Conservation (phyloP, 495 filamentous ascomycete genomes). For the Tuber microsphaerosporum region DNA sequence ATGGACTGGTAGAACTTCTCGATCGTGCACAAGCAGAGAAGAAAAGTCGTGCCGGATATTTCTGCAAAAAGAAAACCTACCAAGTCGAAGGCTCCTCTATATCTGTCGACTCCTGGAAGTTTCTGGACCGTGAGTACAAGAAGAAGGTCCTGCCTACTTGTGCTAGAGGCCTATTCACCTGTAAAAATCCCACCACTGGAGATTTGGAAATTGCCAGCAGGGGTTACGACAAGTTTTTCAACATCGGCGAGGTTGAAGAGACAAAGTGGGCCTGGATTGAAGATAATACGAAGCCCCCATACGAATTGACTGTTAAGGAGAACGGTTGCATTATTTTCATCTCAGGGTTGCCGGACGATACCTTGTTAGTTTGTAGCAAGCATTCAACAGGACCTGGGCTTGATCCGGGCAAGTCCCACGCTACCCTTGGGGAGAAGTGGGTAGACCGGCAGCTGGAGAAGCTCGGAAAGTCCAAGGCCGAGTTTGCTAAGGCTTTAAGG, state of each 20-base stretch:
- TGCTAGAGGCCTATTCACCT: slow-evolving; percentile 87
- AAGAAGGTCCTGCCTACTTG: slow-evolving; percentile 74
- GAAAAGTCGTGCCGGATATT: not conserved
- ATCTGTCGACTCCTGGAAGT: slow-evolving; percentile 80
- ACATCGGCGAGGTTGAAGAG: slow-evolving; percentile 65
- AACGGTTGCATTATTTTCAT: slow-evolving; percentile 99
- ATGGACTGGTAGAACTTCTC: slow-evolving; percentile 47
- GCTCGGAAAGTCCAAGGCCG: slow-evolving; percentile 65
- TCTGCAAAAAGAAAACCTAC: slow-evolving; percentile 66
- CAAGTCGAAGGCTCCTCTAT: slow-evolving; percentile 54
- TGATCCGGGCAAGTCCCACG: slow-evolving; percentile 69
- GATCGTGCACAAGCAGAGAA: slow-evolving; percentile 27
- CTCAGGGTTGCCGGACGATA: slow-evolving; percentile 77
- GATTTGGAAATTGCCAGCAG: slow-evolving; percentile 69
- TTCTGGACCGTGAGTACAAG: slow-evolving; percentile 94
- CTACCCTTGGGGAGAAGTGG: slow-evolving; percentile 75
- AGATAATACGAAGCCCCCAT: slow-evolving; percentile 71
- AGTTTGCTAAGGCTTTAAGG: slow-evolving; percentile 68
- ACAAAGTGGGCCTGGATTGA: slow-evolving; percentile 79
- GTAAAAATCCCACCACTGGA: slow-evolving; percentile 51
- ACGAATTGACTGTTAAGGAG: slow-evolving; percentile 93
- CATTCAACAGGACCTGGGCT: slow-evolving; percentile 77
- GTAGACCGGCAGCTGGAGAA: slow-evolving; percentile 68
- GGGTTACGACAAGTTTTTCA: slow-evolving; percentile 99
- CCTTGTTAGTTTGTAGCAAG: slow-evolving; percentile 90